These are phyloP conservation scores for Pichia scutulata DNA, from an alignment of 805 yeast species.

Conservation along the genomic window DNA sequence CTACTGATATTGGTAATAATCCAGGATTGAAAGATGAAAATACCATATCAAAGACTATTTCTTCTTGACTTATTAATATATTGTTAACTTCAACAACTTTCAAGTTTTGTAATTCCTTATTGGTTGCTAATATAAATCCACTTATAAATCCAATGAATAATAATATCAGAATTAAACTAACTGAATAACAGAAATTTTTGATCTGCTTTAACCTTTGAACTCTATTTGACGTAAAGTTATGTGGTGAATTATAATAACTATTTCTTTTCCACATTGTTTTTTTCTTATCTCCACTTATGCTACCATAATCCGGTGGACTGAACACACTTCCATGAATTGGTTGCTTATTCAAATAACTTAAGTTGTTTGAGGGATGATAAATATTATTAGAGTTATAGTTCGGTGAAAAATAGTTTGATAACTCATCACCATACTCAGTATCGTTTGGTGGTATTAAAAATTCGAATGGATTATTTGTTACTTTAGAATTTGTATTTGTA, in stretches of 20 bases:
- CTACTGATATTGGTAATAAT: slow-evolving; percentile 55
- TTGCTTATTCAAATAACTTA: slow-evolving; percentile 4
- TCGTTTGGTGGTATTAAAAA: slow-evolving; percentile 15
- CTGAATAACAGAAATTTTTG: slow-evolving; percentile 33
- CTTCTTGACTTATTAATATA: slow-evolving; percentile 75
- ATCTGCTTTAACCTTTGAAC: slow-evolving; percentile 25
- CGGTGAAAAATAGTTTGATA: slow-evolving; percentile 9
- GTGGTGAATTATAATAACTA: slow-evolving; percentile 29
- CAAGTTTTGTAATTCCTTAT: slow-evolving; percentile 71
- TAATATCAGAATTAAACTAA: slow-evolving; percentile 40
- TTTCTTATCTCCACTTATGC: slow-evolving; percentile 7
- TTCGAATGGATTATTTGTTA: background rate
- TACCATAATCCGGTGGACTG: slow-evolving; percentile 11
- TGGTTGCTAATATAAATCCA: slow-evolving; percentile 81
- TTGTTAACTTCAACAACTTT: slow-evolving; percentile 55
- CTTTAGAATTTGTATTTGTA: background rate
- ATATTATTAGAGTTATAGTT: background rate
- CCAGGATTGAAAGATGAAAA: slow-evolving; percentile 87
- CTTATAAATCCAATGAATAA: slow-evolving; percentile 66
- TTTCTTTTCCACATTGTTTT: slow-evolving; percentile 15
- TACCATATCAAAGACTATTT: slow-evolving; percentile 68
- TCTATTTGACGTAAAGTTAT: slow-evolving; percentile 29
- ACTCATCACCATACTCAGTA: slow-evolving; percentile 24
- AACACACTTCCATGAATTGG: slow-evolving; percentile 1
- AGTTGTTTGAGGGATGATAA: slow-evolving; percentile 1